phyloP scores from a whole-genome alignment of 305 asterid genomes.

The Fraxinus floribunda region DNA sequence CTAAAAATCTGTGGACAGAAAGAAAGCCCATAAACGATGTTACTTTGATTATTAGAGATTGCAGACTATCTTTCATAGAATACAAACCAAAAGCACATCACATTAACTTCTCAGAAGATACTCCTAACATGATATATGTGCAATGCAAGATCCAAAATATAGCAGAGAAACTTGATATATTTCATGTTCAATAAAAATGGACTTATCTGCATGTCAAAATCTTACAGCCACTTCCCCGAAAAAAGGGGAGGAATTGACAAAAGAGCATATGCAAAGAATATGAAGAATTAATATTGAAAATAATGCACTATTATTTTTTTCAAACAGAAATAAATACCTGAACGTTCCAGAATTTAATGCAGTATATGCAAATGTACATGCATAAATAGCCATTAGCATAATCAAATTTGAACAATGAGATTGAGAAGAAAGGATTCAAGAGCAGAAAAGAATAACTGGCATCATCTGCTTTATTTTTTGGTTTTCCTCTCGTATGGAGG shows the following conservation, averaged over 20 bases:
- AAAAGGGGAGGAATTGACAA: not conserved
- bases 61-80: constrained; percentile 19
- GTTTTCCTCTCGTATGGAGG: not conserved
- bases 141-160: not conserved
- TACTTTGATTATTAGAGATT: not conserved
- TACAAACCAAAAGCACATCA: not conserved
- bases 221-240: not conserved
- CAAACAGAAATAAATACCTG: not conserved
- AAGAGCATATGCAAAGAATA: not conserved
- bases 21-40: not conserved
- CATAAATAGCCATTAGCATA: not conserved
- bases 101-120: not conserved
- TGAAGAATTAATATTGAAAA: not conserved
- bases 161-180: not conserved
- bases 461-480: not conserved
- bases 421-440: not conserved
- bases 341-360: not conserved
- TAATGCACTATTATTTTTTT: not conserved
- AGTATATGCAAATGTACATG: not conserved
- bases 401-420: not conserved
- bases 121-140: not conserved
- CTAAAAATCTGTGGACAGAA: constrained; percentile 59
- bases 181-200: not conserved
- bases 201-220: not conserved
- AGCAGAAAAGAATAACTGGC: not conserved